A percentile compares a stretch with the other conserved stretches of the same genome.
phyloP scores from a whole-genome alignment of 192 early-diverging fungal species.

The Coemansia sp. region DNA sequence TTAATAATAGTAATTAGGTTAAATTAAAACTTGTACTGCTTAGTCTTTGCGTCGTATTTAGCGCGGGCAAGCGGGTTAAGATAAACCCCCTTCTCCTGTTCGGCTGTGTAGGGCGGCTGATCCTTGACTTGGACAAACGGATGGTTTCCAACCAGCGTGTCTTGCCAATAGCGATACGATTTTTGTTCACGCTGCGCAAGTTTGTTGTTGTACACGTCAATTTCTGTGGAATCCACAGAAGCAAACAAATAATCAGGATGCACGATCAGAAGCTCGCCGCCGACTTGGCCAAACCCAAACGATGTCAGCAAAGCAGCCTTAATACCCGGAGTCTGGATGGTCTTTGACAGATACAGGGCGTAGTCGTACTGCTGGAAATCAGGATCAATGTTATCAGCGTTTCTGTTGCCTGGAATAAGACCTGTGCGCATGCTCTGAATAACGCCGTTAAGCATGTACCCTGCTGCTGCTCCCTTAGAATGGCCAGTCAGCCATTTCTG shows the following conservation, averaged over 20 bases:
- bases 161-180: slow-evolving; percentile 38
- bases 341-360: slow-evolving; percentile 74
- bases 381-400: slow-evolving; percentile 56
- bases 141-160: slow-evolving; percentile 38
- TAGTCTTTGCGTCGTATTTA: slow-evolving; percentile 14
- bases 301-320: slow-evolving; percentile 68
- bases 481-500: slow-evolving; percentile 93
- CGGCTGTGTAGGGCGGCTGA: slow-evolving; percentile 24
- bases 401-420: slow-evolving; percentile 90
- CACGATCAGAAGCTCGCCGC: slow-evolving; percentile 64
- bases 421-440: slow-evolving; percentile 82
- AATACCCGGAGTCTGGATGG: slow-evolving; percentile 67
- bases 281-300: slow-evolving; percentile 75
- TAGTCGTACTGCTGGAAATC: slow-evolving; percentile 75
- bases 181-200: slow-evolving; percentile 8
- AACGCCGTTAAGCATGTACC: slow-evolving; percentile 93
- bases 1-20: no score
- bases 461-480: slow-evolving; percentile 88
- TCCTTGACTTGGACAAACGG: slow-evolving; percentile 33
- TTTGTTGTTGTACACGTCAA: slow-evolving; percentile 27
- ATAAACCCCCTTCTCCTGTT: slow-evolving; percentile 24
- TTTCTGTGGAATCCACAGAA: slow-evolving; percentile 1
- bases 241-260: slow-evolving; percentile 70
- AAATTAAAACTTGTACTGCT: slow-evolving; percentile 25
- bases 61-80: slow-evolving; percentile 34